Percentiles rank a stretch among this genome's conserved stretches.
These are phyloP conservation scores for Fraxinus americana DNA, from an alignment of 257 asterid species.

Conservation along the genomic window DNA sequence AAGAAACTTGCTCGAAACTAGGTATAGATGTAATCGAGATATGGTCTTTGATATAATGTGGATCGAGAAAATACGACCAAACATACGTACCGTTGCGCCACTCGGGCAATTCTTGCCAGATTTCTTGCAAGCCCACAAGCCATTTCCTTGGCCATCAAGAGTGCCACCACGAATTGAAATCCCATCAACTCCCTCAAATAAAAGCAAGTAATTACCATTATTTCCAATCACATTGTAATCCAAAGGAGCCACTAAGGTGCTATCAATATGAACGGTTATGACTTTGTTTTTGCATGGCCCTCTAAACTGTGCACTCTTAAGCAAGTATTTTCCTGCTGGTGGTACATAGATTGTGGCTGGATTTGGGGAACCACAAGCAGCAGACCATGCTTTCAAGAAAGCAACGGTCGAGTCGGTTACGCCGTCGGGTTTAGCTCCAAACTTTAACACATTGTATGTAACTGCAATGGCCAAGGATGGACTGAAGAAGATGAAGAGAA, in stretches of 20 bases:
- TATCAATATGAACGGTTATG: slow-evolving; percentile 39
- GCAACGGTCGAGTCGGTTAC: slow-evolving; percentile 45
- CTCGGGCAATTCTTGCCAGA: slow-evolving; percentile 44
- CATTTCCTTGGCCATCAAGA: slow-evolving; percentile 59
- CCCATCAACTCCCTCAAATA: slow-evolving; percentile 44
- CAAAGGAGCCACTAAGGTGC: slow-evolving; percentile 58
- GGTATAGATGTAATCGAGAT: too few species aligned
- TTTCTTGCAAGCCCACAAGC: slow-evolving; percentile 65
- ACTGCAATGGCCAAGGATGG: slow-evolving; percentile 26
- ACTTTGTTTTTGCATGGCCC: slow-evolving; percentile 55
- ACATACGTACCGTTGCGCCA: slow-evolving; percentile 57
- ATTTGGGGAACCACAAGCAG: slow-evolving; percentile 47
- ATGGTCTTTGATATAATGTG: too few species aligned
- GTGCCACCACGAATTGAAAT: slow-evolving; percentile 51
- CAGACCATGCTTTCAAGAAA: slow-evolving; percentile 51
- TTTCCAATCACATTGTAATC: slow-evolving; percentile 40
- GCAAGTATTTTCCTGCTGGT: slow-evolving; percentile 47
- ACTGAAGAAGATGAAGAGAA: slow-evolving; percentile 25
- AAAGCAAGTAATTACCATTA: slow-evolving; percentile 40
- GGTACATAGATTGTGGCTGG: slow-evolving; percentile 56
- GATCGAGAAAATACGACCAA: neutral
- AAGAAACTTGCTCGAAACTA: neutral
- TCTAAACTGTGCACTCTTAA: slow-evolving; percentile 26
- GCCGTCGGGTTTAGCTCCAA: slow-evolving; percentile 59
- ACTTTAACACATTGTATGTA: slow-evolving; percentile 32